Base-by-base conservation (phyloP, 805 yeast genomes). In the Candida orba region DNA sequence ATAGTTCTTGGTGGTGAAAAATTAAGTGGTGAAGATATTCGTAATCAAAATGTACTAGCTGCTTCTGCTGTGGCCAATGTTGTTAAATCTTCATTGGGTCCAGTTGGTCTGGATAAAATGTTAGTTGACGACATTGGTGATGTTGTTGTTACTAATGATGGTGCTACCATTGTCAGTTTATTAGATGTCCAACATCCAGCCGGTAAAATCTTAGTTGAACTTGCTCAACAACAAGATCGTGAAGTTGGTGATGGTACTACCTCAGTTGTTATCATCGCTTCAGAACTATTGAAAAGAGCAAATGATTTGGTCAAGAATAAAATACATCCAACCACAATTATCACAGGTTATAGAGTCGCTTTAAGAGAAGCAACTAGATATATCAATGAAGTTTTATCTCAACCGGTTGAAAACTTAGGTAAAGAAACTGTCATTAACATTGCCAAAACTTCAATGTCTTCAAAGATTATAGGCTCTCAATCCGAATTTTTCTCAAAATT, bases 211-310 rank as follows among this genome's bases (percentile, higher is more conserved):
- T 71, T 93, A 46, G 99, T 93, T 40, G 98, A 93, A 60, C 75
- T 93, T 59, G 99, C 99, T 3, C 96, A 93, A 65, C 98, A 93
- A 65, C 99, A 93, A 70, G 99, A 93, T 65, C 79, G 96, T 58
- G 99, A 93, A 67, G 96, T 93, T 42, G 99, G 97, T 48, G 98
- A 90, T 60, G 98, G 98, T 54, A 90, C 99, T 36, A 93, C 99
- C 0, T 85, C 96, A 14, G 99, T 93, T 40, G 99, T 93, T 34
- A 89, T 93, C 49, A 82, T 95, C 61, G 98, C 99, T 22, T 76
- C 95, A 31, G 99, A 93, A 67, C 69, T 93, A 44, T 72, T 93
- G 58, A 85, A 85, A 58, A 77, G 96, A 51, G 99, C 99, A 34
- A 88, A 89, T 65, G 96, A 90, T 55, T 72, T 93, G 51, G 97